These are phyloP conservation scores for Plasmodium sp. DNA, from an alignment of 169 alveolate genomes.

Conservation along the genomic window DNA sequence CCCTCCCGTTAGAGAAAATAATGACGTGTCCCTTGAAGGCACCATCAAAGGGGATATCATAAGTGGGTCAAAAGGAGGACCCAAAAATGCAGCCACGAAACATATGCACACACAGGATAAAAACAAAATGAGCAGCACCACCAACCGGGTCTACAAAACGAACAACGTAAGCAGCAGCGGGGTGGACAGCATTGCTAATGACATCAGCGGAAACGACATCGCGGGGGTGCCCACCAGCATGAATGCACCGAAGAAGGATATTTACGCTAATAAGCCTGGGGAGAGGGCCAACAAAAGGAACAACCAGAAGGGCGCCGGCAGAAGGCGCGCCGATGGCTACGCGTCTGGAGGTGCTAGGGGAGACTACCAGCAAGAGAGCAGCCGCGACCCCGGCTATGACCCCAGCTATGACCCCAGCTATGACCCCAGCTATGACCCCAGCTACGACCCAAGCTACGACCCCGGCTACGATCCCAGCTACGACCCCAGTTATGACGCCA, in stretches of 20 bases:
- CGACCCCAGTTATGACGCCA: neutral
- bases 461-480: neutral
- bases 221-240: neutral
- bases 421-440: neutral
- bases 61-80: neutral
- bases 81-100: neutral
- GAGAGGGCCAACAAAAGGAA: neutral
- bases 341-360: neutral
- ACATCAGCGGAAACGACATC: neutral
- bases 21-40: neutral
- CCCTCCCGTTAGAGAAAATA: neutral
- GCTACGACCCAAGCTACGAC: neutral
- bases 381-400: neutral
- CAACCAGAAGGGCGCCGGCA: neutral
- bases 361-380: neutral
- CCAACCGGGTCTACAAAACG: neutral
- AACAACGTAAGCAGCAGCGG: neutral
- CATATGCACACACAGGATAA: neutral
- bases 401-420: neutral
- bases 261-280: neutral
- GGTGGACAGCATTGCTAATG: neutral
- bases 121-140: neutral
- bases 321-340: neutral
- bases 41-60: neutral
- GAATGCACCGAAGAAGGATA: neutral